A percentile compares a stretch with the other conserved stretches of the same genome.
Conservation (phyloP, 2,329 filamentous ascomycete species). For the Pseudohalonectria lignicola region DNA sequence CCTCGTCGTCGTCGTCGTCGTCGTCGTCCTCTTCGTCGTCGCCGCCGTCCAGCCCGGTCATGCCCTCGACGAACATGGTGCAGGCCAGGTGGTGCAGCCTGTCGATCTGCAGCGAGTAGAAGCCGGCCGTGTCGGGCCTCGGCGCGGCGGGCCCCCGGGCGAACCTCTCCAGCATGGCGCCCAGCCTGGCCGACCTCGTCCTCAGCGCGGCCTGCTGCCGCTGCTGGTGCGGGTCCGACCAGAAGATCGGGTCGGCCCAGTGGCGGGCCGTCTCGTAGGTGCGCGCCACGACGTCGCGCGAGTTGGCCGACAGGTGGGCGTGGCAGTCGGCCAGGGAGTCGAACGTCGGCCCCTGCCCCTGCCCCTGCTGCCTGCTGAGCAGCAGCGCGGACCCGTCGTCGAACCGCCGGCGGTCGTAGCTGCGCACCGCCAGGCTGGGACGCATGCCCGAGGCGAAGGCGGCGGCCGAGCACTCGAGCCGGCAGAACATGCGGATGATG, state of each 20-base stretch:
- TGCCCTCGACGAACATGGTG: conserved; percentile 6
- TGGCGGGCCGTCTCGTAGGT: conserved; percentile 8
- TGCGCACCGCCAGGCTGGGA: conserved; percentile 11
- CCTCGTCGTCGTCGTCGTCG: neutral
- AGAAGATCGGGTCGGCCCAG: conserved; percentile 6
- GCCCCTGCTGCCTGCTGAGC: too few relatives aligned
- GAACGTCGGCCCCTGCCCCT: too few relatives aligned
- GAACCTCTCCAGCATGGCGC: conserved; percentile 8
- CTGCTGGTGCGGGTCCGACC: conserved; percentile 10
- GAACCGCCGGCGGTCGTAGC: conserved; percentile 8
- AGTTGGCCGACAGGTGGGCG: conserved; percentile 8
- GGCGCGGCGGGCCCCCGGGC: conserved; percentile 3
- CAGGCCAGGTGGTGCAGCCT: conserved; percentile 11
- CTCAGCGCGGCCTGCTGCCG: conserved; percentile 9
- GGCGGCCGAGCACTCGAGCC: conserved; percentile 12
- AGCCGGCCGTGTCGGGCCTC: conserved; percentile 4
- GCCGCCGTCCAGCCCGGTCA: conserved; percentile 3
- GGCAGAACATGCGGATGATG: conserved; percentile 14
- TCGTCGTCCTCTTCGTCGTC: neutral
- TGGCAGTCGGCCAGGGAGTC: conserved; percentile 6
- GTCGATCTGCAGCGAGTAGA: conserved; percentile 8
- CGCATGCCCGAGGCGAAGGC: conserved; percentile 13
- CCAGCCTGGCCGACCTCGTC: conserved; percentile 8
- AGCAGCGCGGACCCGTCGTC: conserved; percentile 7
- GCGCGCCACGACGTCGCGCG: conserved; percentile 11